Percentiles rank a stretch among this genome's conserved stretches.
Conservation (phyloP, 805 yeast species). For the Metschnikowia reukaufii region DNA sequence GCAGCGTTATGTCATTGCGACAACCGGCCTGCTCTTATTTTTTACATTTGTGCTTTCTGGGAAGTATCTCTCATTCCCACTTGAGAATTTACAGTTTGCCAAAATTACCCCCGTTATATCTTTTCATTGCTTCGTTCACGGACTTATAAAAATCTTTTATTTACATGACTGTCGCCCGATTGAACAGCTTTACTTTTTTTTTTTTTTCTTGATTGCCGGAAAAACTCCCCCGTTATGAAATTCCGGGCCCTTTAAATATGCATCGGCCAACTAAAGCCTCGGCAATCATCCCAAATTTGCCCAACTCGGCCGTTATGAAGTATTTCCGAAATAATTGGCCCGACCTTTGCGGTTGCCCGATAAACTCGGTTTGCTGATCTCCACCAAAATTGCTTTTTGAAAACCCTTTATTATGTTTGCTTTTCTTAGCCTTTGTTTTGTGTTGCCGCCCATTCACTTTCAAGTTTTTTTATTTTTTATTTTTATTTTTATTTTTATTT, state of each 20-base stretch:
- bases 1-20: background rate
- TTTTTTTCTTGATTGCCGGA: background rate
- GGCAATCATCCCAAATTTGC: background rate
- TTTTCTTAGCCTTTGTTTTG: background rate
- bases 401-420: background rate
- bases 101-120: no score
- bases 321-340: slow-evolving; percentile 4
- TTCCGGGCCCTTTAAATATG: background rate
- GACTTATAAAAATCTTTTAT: background rate
- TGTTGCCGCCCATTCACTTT: background rate
- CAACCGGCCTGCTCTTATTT: background rate
- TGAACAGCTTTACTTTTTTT: background rate
- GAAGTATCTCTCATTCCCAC: no score
- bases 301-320: background rate
- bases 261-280: background rate
- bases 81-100: no score
- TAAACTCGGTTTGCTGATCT: background rate
- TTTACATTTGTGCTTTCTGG: no score
- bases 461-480: background rate
- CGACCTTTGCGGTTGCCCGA: background rate
- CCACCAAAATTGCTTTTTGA: background rate
- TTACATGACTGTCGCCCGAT: background rate
- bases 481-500: background rate
- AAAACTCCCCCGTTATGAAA: background rate
- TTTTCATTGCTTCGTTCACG: no score